Evolutionary conservation across 208 protist species (phyloP), one percentile per base, ranked within the genome.

Genomic region (Leishmania tarentolae): DNA sequence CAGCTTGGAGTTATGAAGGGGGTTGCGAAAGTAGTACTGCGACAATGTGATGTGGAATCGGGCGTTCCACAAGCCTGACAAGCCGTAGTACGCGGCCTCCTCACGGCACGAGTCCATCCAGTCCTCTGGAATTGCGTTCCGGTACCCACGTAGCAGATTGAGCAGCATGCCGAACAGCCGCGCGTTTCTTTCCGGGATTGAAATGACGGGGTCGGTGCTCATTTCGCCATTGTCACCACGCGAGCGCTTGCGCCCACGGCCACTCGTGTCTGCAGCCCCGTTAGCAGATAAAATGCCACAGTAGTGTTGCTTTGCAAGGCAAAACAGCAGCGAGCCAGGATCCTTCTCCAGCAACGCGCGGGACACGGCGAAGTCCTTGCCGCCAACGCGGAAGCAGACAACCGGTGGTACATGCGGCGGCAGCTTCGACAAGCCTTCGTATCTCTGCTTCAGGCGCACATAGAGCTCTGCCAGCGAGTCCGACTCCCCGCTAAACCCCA

Each of bases 111-210:
- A 83, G 31, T 89, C 87, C 69, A 82, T 82, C 81, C 84, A 90
- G 9, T 46, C 85, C 24, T 76, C 81, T 44, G 89, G 86, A 15
- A 94, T 83, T 0, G 89, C 83, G 57, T 86, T 75, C 13, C 57
- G 70, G 83, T 94, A 94, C 1, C 91, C 91, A n/a, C 91, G 89
- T 53, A 94, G 70, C 3, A 94, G 63, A 61, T 94, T 94, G 47
- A 94, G 80, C 52, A 94, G 81, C 81, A 88, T 87, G 19, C 72
- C 84, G 59, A 94, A 93, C 37, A 90, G 69, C 7, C 37, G 59
- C 5, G 91, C 75, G 61, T 87, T 86, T 44, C 68, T 80, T 15
- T 80, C 78, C 24, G 90, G 88, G 24, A 94, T 77, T 6, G 73
- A 76, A 66, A 94, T 84, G 46, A 76, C 77, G 28, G 74, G 44